phyloP scores from a whole-genome alignment of 352 stramenopile genomes.

The Blastocystis sp. region DNA sequence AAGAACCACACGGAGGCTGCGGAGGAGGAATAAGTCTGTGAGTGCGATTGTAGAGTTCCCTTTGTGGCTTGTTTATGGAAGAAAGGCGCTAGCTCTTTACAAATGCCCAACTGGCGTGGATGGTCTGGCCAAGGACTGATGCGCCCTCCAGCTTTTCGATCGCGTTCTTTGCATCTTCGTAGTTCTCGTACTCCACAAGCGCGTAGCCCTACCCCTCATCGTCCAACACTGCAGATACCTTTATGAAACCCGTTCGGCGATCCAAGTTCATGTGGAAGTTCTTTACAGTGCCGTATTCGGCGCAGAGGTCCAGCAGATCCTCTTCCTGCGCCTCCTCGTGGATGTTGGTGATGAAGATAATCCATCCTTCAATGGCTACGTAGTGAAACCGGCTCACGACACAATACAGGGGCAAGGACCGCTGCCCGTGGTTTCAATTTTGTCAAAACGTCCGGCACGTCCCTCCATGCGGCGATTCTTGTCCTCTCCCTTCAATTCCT shows the following conservation, averaged over 20 bases:
- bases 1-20: too few species aligned
- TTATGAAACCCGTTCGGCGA: conserved; percentile 88
- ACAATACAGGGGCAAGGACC: conserved; percentile 26
- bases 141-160: conserved; percentile 87
- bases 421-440: conserved; percentile 50
- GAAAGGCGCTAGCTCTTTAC: conserved; percentile 70
- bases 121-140: conserved; percentile 82
- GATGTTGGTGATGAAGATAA: conserved; percentile 89
- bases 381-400: background rate
- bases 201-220: conserved; percentile 80
- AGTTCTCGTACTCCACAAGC: conserved; percentile 87
- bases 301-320: conserved; percentile 89
- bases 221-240: conserved; percentile 75
- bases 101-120: conserved; percentile 91
- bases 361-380: conserved; percentile 88
- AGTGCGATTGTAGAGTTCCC: conserved; percentile 11
- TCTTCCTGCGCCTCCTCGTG: conserved; percentile 93
- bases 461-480: conserved; percentile 18
- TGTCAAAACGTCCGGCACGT: conserved; percentile 42
- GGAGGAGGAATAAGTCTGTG: background rate
- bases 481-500: background rate
- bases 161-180: conserved; percentile 83
- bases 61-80: conserved; percentile 13
- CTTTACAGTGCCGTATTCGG: conserved; percentile 88
- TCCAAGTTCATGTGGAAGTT: conserved; percentile 92